Conservation (phyloP, 371 early-diverging fungal genomes). For the Sporodiniella umbellata region DNA sequence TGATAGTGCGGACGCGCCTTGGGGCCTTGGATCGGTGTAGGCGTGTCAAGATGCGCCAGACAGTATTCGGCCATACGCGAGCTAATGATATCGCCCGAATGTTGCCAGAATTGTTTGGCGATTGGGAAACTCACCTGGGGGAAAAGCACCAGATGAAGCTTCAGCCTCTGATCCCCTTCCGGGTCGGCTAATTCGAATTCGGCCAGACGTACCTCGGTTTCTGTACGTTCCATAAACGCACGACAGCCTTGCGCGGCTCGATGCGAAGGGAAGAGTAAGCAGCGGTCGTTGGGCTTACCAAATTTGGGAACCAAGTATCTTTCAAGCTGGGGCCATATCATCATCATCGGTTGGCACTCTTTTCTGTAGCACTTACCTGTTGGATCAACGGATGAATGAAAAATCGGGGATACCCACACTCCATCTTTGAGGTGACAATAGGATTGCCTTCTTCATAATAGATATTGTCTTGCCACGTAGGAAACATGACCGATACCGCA, state of each 20-base stretch:
- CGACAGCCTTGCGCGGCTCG: constrained; percentile 70
- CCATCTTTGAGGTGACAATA: constrained; percentile 70
- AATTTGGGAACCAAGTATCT: constrained; percentile 68
- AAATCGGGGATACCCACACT: constrained; percentile 92
- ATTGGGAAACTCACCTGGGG: constrained; percentile 61
- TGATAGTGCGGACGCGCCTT: too few relatives aligned
- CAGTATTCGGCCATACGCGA: constrained; percentile 86
- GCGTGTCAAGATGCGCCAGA: too few relatives aligned
- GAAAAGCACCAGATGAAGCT: constrained; percentile 77
- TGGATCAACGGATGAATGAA: constrained; percentile 73
- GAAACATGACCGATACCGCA: constrained; percentile 92
- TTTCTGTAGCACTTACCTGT: constrained; percentile 58
- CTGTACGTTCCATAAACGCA: constrained; percentile 54
- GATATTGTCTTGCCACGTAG: constrained; percentile 88
- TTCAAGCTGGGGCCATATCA: too few relatives aligned
- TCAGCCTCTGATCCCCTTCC: constrained; percentile 34
- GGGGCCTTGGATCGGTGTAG: too few relatives aligned
- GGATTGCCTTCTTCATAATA: constrained; percentile 88
- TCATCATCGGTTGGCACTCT: too few relatives aligned
- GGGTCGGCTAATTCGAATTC: constrained; percentile 55
- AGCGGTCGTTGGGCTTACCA: constrained; percentile 61
- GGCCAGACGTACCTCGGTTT: constrained; percentile 55
- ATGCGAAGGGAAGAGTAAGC: constrained; percentile 75
- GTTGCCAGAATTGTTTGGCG: constrained; percentile 95
- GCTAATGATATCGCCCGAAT: constrained; percentile 85